Conservation (phyloP, 164 flowering plant species). For the Paratinospora sagittata region DNA sequence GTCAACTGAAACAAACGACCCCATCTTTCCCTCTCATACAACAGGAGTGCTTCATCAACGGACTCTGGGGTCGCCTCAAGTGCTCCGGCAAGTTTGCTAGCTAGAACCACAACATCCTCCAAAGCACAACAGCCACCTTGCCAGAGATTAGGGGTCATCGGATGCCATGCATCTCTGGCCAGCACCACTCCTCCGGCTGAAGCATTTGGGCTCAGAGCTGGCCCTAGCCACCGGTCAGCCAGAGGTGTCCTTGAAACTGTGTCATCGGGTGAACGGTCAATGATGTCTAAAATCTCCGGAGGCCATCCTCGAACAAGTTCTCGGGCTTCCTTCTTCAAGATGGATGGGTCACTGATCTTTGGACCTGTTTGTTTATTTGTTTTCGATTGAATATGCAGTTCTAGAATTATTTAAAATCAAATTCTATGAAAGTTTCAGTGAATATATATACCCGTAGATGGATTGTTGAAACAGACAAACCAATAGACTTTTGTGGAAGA, state of each 20-base stretch:
- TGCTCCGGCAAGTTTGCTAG: constrained; percentile 51
- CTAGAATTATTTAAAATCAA: no score
- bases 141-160: constrained; percentile 97
- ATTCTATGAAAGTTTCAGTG: no score
- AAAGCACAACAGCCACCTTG: constrained; percentile 95
- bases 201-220: constrained; percentile 52
- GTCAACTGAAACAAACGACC: constrained; percentile 66
- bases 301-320: constrained; percentile 61
- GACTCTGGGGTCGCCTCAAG: constrained; percentile 25
- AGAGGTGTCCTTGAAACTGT: constrained; percentile 62
- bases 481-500: constrained; percentile 85
- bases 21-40: constrained; percentile 72
- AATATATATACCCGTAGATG: constrained; percentile 56
- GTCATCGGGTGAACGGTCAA: constrained; percentile 59
- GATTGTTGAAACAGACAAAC: constrained; percentile 84
- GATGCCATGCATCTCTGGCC: constrained; percentile 97
- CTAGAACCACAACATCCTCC: constrained; percentile 73
- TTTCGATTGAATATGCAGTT: no score
- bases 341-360: constrained; percentile 52
- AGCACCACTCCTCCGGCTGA: constrained; percentile 59
- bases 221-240: constrained; percentile 90
- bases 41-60: constrained; percentile 44
- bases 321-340: constrained; percentile 49
- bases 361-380: constrained; percentile 41
- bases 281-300: constrained; percentile 41